These are phyloP conservation scores for Sporisorium exsertum DNA, from an alignment of 1,284 basidiomycete species.

Conservation along the genomic window DNA sequence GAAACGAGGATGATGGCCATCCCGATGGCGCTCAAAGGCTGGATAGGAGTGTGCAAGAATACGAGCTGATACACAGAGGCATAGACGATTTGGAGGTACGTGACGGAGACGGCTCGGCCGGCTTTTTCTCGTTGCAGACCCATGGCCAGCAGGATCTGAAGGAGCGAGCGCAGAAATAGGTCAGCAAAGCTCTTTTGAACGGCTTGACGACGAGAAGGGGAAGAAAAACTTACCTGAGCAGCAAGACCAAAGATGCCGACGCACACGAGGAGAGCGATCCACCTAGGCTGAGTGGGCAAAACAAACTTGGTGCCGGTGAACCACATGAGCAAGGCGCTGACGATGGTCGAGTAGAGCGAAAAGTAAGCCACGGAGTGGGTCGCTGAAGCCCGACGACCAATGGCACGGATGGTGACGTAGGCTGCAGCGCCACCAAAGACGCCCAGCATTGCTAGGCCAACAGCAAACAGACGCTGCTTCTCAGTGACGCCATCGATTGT, in stretches of 20 bases:
- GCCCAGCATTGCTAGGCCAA: constrained; percentile 75
- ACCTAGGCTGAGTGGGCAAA: constrained; percentile 33
- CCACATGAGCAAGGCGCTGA: constrained; percentile 70
- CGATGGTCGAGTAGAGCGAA: constrained; percentile 76
- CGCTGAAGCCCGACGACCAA: constrained; percentile 80
- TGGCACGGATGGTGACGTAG: constrained; percentile 77
- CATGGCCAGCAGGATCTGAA: constrained; percentile 49
- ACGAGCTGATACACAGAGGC: constrained; percentile 48
- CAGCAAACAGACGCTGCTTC: constrained; percentile 73
- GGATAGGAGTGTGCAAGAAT: constrained; percentile 46
- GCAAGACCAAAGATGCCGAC: constrained; percentile 56
- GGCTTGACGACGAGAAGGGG: neutral
- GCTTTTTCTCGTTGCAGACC: constrained; percentile 56
- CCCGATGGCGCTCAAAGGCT: constrained; percentile 46
- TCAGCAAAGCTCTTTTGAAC: neutral
- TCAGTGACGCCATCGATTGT: constrained; percentile 65
- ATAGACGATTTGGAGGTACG: constrained; percentile 53
- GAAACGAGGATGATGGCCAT: constrained; percentile 50
- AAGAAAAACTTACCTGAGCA: constrained; percentile 17
- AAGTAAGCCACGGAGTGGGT: constrained; percentile 80
- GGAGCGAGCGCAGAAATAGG: neutral
- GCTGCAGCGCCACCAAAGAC: constrained; percentile 76
- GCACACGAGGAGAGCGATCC: constrained; percentile 49
- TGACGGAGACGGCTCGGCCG: constrained; percentile 43
- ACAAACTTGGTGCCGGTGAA: constrained; percentile 43